Evolutionary conservation across 306 rosid species (phyloP), one percentile per base, ranked within the genome.

Genomic region (Carpinus viminea): DNA sequence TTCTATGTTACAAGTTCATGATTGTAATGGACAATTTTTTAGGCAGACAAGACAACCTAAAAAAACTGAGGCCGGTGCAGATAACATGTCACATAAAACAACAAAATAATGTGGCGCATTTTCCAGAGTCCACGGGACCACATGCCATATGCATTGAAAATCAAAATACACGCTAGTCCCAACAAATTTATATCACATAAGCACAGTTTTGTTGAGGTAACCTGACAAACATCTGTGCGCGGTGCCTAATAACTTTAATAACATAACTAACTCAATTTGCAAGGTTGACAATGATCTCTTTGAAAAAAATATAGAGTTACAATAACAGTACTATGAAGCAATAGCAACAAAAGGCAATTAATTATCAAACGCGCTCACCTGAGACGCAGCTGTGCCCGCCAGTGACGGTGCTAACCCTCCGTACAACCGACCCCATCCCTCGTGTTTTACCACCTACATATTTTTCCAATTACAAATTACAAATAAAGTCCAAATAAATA

Each of bases 391-490:
- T 41, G 98, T 87, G 20, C 98, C 99, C 24, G 70, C 94, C 2
- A 95, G 83, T 50, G 98, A 93, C 45, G 98, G 97, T 80, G 78
- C 65, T 87, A 95, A 85, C 45, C 99, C 99, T 75, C 99, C 93
- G 79, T 95, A 95, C 71, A 95, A 85, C 18, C 93, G 88, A 48
- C 74, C 94, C 99, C 98, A 95, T 12, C 99, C 99, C 81, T 95
- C 99, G 9, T 87, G 90, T 66, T 90, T 89, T 65, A 91, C 92
- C 72, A 94, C 95, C 98, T 94, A 79, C 74, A 74, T 16, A 45
- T 47, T 59, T 78, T 77, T 61, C 76, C 62, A 75, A 1, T 46
- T 65, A 12, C 68, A 81, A 26, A 43, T 24, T 2, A 80, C 47
- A 43, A 64, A 18, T 46, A 41, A 21, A 21, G 31, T 34, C 12